These are phyloP conservation scores for Globisporangium recalcitrans DNA, from an alignment of 352 stramenopile genomes.

Conservation along the genomic window DNA sequence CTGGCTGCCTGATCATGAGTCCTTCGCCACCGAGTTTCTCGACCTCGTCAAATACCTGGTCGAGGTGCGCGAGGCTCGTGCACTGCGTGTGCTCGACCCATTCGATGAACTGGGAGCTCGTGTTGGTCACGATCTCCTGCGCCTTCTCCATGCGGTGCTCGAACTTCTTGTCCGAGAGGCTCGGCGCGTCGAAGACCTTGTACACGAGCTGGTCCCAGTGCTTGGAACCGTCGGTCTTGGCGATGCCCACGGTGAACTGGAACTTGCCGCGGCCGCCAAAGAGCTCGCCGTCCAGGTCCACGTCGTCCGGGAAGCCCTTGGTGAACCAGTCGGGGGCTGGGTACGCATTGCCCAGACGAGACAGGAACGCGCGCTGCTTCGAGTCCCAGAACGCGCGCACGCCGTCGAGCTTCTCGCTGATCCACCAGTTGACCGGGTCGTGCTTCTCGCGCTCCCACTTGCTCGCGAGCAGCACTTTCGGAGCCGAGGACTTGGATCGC, in stretches of 20 bases:
- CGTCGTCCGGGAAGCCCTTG: constrained; percentile 39
- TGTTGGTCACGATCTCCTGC: constrained; percentile 21
- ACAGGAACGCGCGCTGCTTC: constrained; percentile 46
- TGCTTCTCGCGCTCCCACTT: constrained; percentile 68
- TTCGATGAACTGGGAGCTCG: constrained; percentile 39
- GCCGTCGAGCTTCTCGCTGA: constrained; percentile 76
- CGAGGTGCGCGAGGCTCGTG: constrained; percentile 38
- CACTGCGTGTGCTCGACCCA: constrained; percentile 63
- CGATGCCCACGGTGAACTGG: constrained; percentile 60
- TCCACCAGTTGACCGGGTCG: constrained; percentile 54
- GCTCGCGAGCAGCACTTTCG: constrained; percentile 52
- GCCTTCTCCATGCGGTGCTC: constrained; percentile 48
- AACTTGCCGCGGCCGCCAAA: constrained; percentile 59
- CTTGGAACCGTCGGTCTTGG: constrained; percentile 50
- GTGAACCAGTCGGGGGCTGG: constrained; percentile 59
- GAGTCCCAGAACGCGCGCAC: constrained; percentile 64
- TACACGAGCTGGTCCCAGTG: constrained; percentile 57
- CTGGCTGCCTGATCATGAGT: constrained; percentile 62
- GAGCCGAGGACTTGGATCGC: constrained; percentile 26
- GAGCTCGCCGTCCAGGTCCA: constrained; percentile 70
- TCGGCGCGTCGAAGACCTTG: constrained; percentile 65
- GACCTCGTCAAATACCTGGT: constrained; percentile 49
- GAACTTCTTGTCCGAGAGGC: constrained; percentile 39
- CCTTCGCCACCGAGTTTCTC: constrained; percentile 61
- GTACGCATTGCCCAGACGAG: constrained; percentile 58